Evolutionary conservation across 495 filamentous ascomycete species (phyloP), one percentile per base, ranked within the genome.

Genomic region (Penicillium fimorum): DNA sequence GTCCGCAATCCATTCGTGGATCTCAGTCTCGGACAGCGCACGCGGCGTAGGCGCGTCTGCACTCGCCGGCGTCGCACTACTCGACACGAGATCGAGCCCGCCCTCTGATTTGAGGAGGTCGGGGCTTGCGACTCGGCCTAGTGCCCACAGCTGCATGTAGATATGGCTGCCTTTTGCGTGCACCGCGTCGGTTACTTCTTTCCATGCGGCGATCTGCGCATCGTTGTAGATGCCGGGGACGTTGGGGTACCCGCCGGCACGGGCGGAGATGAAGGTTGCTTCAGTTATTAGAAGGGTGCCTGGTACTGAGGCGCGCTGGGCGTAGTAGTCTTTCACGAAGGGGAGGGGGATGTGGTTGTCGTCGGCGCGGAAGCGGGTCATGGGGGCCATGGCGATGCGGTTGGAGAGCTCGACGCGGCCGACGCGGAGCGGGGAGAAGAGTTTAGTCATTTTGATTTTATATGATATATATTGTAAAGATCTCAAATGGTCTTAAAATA

Each of bases 131-230:
- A 78, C 70, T n/a, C 88, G 81, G 15, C 88, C 88, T 6, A 87
- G 67, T 0, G 81, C 80, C 84, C 86, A 89, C 11, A 92, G 75
- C 72, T 92, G 88, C 35, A 76, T 51, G 70, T 75, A 87, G 60
- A 91, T 90, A 61, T 75, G 82, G 48, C 76, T 74, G 45, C 83
- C 82, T 40, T 83, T 82, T 30, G 73, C 73, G 73, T 91, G 89
- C 10, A 91, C 87, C 13, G 79, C 82, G 48, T 83, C 81, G 8
- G 84, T 87, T 32, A 90, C 67, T 27, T 72, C 62, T 45, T 78
- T 81, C 88, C 87, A 91, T 0, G 74, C 80, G 5, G 64, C 70
- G 57, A 85, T 81, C 57, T 92, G 88, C 12, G 71, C 82, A 0
- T 76, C 61, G 58, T 62, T 82, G 57, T 72, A 89, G 68, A 92